Base-by-base conservation (phyloP, 768 basidiomycete species). In the Amanita rubescens region DNA sequence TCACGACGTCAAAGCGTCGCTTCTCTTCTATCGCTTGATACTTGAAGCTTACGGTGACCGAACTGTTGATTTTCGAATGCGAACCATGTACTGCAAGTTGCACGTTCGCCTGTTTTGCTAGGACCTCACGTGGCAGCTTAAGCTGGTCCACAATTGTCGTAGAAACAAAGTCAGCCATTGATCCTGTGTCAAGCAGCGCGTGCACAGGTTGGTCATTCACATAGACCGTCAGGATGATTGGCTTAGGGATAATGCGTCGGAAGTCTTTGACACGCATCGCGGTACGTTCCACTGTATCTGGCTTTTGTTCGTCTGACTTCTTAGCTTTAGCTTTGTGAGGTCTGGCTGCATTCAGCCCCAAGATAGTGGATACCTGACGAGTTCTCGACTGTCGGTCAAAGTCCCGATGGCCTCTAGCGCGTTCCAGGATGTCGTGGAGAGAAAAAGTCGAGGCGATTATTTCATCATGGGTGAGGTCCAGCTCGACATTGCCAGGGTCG, bases 31-130 rank as follows among this genome's bases (percentile, higher is more conserved):
- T 69, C 0, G 41, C 20, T 54, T 75, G 69, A 56, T 75, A 77
- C 8, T 58, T 34, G 3, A 76, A 33, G 3, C 59, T 8, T 0
- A 58, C 70, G 3, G 30, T 51, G 0, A 65, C 57, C 0, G 60
- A 44, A 20, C 30, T 62, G 47, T 70, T 75, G 0, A 78, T 61
- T 47, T 69, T 69, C 0, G 71, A 65, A 0, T 67, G 45, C 0
- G 75, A 77, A 0, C 75, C 77, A 30, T 71, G 67, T 0, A 73
- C 69, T 0, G 75, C 75, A 0, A 79, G 57, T 14, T 73, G 70
- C 0, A 76, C 43, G 0, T 63, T 51, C 2, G 77, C 19, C 2
- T 69, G 74, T 24, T 64, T 63, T 0, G 46, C 62, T 1, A 76
- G 14, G 14, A 46, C 20, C 7, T 46, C 7, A 12, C 32, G 12